These are phyloP conservation scores for Pelagophyceae sp. DNA, from an alignment of 352 stramenopile species.

Conservation along the genomic window DNA sequence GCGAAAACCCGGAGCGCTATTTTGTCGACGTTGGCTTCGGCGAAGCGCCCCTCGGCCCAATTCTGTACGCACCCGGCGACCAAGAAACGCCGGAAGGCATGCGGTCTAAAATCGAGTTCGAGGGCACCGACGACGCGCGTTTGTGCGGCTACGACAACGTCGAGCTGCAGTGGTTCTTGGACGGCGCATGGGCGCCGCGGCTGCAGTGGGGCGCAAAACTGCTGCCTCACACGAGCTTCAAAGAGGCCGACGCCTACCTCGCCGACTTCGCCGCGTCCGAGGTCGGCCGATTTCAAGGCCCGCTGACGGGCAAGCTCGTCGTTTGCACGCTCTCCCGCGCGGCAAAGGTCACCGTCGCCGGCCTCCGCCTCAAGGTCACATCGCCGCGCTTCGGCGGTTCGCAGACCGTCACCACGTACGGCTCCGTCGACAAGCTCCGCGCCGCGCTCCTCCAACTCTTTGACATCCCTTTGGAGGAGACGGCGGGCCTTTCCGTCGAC, in stretches of 20 bases:
- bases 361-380: neutral
- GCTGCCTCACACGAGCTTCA: no score
- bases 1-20: neutral
- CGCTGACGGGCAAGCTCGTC: constrained; percentile 8
- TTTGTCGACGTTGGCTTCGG: constrained; percentile 21
- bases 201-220: neutral
- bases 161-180: constrained; percentile 7
- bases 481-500: neutral
- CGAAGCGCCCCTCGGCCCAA: neutral
- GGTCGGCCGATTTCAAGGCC: neutral
- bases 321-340: neutral
- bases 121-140: neutral
- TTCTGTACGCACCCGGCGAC: neutral
- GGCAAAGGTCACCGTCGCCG: neutral
- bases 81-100: constrained; percentile 5
- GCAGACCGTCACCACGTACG: neutral
- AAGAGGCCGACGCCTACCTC: neutral
- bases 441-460: neutral
- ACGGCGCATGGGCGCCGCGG: constrained; percentile 5
- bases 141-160: neutral
- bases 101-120: neutral
- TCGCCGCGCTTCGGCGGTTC: neutral
- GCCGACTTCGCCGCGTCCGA: constrained; percentile 6
- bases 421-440: neutral
- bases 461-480: neutral